Base-by-base conservation (phyloP, 108 stramenopile genomes). In the Nitzschia putrida region DNA sequence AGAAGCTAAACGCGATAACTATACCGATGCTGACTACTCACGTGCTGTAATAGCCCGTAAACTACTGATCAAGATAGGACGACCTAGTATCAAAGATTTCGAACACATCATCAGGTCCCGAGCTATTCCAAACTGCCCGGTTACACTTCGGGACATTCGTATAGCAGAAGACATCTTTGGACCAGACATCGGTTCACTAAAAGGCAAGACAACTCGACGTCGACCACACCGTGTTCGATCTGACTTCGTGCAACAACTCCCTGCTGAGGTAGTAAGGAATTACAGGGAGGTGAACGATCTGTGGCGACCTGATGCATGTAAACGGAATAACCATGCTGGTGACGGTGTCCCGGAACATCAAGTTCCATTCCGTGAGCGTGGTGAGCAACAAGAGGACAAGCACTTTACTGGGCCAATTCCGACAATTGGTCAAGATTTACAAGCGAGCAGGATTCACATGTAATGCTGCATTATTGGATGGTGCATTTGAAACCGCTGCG, bases 401-500 rank as follows among this genome's bases (percentile, higher is more conserved):
- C 24, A 23, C 22, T 5, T 9, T 23, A 1, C 20, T 20, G 0
- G 8, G 12, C 10, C 24, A 22, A 3, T 34, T 66, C 22, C 23
- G 14, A 2, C 14, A 10, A 51, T 6, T 66, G 3, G 52, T 57
- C 20, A 24, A n/a, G 3, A 53, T 74, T 8, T 79, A 74, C 25
- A 52, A 58, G 14, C 20, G 10, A 14, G 68, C 43, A 0, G 69
- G 81, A 39, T 67, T 78, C 29, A 0, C 38, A 25, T 38, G 68
- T 6, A 58, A 44, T 0, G 16, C 40, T 0, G 21, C 68, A 5
- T 29, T 47, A 18, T 57, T 52, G 53, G 85, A 85, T 41, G 42
- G 42, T 8, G 76, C 77, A 39, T 81, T 84, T 52, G 70, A 78
- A n/a, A 37, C 43, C 65, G 11, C 40, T 80, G 49, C 67, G 61